Conservation (phyloP, 805 yeast genomes). For the Candida oleophila region DNA sequence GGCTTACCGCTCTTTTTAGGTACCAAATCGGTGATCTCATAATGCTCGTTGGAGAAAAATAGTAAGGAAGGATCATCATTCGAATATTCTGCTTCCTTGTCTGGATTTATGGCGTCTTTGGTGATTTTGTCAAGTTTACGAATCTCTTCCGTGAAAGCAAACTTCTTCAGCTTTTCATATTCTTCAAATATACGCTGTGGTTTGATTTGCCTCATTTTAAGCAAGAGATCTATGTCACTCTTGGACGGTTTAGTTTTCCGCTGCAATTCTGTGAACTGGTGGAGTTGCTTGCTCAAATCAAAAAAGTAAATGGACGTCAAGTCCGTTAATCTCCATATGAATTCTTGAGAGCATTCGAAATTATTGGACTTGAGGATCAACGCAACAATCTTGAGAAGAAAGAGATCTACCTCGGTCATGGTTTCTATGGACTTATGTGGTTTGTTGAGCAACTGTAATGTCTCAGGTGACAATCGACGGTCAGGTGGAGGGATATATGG, state of each 20-base stretch:
- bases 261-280: slow-evolving; percentile 55
- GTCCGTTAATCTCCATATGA: slow-evolving; percentile 27
- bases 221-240: slow-evolving; percentile 48
- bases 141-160: slow-evolving; percentile 9
- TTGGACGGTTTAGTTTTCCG: slow-evolving; percentile 56
- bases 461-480: slow-evolving; percentile 2
- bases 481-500: slow-evolving; percentile 2
- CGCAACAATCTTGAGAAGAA: slow-evolving; percentile 28
- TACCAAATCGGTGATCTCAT: slow-evolving; percentile 53
- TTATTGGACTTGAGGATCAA: slow-evolving; percentile 21
- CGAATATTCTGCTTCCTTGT: slow-evolving; percentile 14
- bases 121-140: slow-evolving; percentile 9
- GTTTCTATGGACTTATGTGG: background rate
- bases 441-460: background rate
- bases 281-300: slow-evolving; percentile 41
- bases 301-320: slow-evolving; percentile 29
- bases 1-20: slow-evolving; percentile 45
- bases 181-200: slow-evolving; percentile 41
- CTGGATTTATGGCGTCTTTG: slow-evolving; percentile 10
- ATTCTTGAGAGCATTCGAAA: slow-evolving; percentile 23
- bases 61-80: slow-evolving; percentile 45
- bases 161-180: slow-evolving; percentile 12
- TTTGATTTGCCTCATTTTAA: slow-evolving; percentile 42
- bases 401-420: slow-evolving; percentile 23
- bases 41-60: slow-evolving; percentile 47